Percentiles rank a stretch among this genome's conserved stretches.
These are phyloP conservation scores for Populus pruinosa DNA, from an alignment of 345 rosid genomes.

Conservation along the genomic window DNA sequence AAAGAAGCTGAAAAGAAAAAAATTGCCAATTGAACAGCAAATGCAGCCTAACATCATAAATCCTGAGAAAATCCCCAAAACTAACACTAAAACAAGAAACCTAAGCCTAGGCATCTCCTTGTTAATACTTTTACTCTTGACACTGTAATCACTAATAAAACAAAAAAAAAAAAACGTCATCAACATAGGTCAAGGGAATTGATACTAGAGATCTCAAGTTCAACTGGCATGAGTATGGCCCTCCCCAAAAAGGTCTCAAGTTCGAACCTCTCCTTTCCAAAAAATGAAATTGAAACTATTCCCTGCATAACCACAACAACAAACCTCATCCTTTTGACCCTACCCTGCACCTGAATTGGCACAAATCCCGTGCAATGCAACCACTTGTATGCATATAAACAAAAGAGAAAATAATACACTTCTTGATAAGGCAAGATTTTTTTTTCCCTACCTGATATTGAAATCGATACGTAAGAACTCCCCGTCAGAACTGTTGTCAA, in stretches of 20 bases:
- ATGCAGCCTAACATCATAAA: background rate
- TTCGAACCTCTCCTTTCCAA: too few species aligned
- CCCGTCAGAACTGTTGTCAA: constrained; percentile 88
- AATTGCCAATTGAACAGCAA: background rate
- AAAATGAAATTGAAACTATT: background rate
- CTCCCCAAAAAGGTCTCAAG: too few species aligned
- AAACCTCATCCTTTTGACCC: background rate
- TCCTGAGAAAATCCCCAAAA: background rate
- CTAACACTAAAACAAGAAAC: background rate
- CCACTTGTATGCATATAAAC: background rate
- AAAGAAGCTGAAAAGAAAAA: background rate
- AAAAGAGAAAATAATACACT: background rate
- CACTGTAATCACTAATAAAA: background rate
- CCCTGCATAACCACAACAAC: too few species aligned
- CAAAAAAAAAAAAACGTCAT: background rate
- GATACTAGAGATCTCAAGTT: background rate
- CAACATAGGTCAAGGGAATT: background rate
- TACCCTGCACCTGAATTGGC: background rate
- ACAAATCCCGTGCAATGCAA: background rate
- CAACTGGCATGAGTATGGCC: too few species aligned
- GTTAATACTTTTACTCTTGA: background rate
- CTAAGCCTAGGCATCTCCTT: background rate
- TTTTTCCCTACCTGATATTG: constrained; percentile 66
- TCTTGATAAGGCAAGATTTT: background rate
- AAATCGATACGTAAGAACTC: constrained; percentile 90